Evolutionary conservation across 2,329 filamentous ascomycete genomes (phyloP).

Genomic region (Apiospora aurea): DNA sequence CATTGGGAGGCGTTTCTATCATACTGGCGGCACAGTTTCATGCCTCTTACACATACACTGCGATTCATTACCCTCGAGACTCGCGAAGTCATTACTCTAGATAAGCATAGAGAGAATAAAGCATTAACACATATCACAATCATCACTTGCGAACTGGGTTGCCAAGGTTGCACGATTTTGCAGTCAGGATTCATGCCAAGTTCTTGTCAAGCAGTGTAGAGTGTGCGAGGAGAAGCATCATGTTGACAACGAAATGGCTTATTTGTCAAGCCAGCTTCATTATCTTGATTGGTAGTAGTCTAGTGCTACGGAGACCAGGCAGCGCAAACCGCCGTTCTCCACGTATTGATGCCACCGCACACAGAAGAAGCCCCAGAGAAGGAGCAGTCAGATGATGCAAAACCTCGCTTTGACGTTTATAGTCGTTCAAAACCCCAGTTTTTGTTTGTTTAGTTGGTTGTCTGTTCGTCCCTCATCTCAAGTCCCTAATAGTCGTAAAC

Average conservation of each 20-base stretch:
- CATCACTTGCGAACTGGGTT: background rate
- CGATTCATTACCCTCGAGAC: background rate
- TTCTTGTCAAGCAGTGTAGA: slow-evolving; percentile 1
- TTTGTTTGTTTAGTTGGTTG: slow-evolving; percentile 33
- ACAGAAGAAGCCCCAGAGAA: slow-evolving; percentile 45
- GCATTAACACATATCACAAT: background rate
- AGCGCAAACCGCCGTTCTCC: slow-evolving; percentile 65
- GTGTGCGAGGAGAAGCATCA: slow-evolving; percentile 26
- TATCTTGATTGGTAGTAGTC: slow-evolving; percentile 31
- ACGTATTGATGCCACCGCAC: slow-evolving; percentile 67
- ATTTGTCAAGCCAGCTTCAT: slow-evolving; percentile 29
- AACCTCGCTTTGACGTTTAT: slow-evolving; percentile 26
- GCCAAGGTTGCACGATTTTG: background rate
- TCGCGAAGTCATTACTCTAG: background rate
- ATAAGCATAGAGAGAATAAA: background rate
- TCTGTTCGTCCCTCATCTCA: slow-evolving; percentile 17
- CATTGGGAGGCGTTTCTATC: slow-evolving; percentile 8
- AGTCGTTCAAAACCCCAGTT: slow-evolving; percentile 30
- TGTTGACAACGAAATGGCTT: slow-evolving; percentile 30
- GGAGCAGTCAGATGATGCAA: slow-evolving; percentile 43
- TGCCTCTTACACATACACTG: background rate
- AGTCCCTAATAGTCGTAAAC: slow-evolving; percentile 8
- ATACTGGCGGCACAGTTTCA: background rate
- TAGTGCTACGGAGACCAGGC: slow-evolving; percentile 31
- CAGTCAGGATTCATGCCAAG: slow-evolving; percentile 4